A percentile compares a stretch with the other conserved stretches of the same genome.
phyloP scores from a whole-genome alignment of 129 eudicot species.

The Centrapalus pauciflorus region DNA sequence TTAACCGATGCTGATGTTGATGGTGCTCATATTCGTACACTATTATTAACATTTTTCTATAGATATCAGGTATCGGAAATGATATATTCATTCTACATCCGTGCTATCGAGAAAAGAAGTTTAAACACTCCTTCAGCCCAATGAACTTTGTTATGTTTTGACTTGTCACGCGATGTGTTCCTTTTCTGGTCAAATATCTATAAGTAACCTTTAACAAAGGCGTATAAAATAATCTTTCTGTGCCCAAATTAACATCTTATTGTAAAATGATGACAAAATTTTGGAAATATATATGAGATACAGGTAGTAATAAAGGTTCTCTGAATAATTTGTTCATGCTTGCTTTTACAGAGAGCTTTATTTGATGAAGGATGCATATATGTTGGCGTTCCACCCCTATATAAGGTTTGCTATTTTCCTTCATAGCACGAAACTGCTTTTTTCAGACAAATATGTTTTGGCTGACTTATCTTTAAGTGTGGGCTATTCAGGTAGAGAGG shows the following conservation, averaged over 20 bases:
- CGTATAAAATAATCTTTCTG: not conserved
- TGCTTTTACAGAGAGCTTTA: conserved; percentile 73
- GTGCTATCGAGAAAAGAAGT: not conserved
- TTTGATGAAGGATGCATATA: conserved; percentile 93
- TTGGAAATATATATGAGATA: not conserved
- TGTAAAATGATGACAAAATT: conserved; percentile 3
- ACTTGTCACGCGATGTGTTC: not conserved
- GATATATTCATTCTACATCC: not conserved
- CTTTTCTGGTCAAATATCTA: conserved; percentile 7
- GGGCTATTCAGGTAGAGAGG: conserved; percentile 71
- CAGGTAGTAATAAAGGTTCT: not conserved
- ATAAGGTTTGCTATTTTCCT: conserved; percentile 54
- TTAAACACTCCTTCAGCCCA: not conserved
- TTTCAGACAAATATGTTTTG: not conserved
- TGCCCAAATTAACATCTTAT: not conserved
- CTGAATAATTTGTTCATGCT: not conserved
- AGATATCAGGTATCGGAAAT: conserved; percentile 77
- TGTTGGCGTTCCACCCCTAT: conserved; percentile 97
- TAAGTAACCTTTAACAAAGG: not conserved
- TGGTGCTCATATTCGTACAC: conserved; percentile 96
- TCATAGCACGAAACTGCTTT: not conserved
- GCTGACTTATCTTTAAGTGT: conserved; percentile 15
- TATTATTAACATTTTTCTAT: conserved; percentile 84
- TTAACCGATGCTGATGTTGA: conserved; percentile 98
- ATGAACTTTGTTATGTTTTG: not conserved